phyloP scores from a whole-genome alignment of 305 asterid genomes.

The Fraxinus albicans region DNA sequence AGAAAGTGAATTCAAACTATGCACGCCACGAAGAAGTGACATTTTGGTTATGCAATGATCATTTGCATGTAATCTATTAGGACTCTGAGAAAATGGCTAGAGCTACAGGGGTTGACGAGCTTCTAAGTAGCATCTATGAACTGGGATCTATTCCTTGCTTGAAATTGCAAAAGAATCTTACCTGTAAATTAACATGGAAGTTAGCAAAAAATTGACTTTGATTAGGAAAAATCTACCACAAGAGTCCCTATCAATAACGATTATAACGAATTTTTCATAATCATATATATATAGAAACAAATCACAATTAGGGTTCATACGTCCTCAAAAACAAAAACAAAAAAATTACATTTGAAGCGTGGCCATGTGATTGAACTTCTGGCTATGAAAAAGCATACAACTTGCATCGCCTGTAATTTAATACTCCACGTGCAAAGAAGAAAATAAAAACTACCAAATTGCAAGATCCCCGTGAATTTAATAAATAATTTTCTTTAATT shows the following conservation, averaged over 20 bases:
- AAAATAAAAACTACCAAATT: neutral
- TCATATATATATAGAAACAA: neutral
- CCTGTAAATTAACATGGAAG: conserved; percentile 6
- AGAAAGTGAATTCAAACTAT: conserved; percentile 14
- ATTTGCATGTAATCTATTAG: neutral
- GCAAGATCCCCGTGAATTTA: conserved; percentile 8
- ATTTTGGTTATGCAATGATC: conserved; percentile 3
- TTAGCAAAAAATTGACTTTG: neutral
- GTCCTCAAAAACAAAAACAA: too few species aligned
- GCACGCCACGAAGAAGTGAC: conserved; percentile 10
- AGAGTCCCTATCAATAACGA: neutral
- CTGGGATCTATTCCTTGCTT: neutral
- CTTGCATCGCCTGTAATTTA: neutral
- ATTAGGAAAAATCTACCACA: neutral
- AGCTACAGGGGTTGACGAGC: conserved; percentile 24
- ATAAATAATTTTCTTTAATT: neutral
- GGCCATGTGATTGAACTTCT: too few species aligned
- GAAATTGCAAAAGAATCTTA: conserved; percentile 4
- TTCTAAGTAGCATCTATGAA: conserved; percentile 26
- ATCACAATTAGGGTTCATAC: neutral
- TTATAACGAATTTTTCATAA: neutral
- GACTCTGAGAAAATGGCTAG: conserved; percentile 17
- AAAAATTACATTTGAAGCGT: too few species aligned
- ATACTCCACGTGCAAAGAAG: neutral
- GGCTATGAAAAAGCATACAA: too few species aligned